These are phyloP conservation scores for Chaetothyriales sp. DNA, from an alignment of 2,329 filamentous ascomycete genomes.

Conservation along the genomic window DNA sequence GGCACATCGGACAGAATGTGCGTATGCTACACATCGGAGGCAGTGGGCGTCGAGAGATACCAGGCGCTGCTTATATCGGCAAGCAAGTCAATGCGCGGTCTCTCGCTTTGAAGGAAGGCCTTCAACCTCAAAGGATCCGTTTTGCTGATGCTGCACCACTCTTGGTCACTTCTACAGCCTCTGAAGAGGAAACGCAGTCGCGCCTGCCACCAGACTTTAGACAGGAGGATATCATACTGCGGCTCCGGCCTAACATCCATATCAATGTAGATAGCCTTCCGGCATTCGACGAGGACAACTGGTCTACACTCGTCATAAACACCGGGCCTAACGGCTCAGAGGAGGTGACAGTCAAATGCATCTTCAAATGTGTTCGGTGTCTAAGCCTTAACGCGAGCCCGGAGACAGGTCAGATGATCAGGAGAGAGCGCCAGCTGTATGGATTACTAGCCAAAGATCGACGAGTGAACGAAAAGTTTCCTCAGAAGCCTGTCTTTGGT, in stretches of 20 bases:
- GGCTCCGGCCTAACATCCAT: conserved; percentile 15
- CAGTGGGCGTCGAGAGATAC: conserved; percentile 16
- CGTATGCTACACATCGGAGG: conserved; percentile 14
- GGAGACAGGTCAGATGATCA: conserved; percentile 15
- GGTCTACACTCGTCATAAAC: conserved; percentile 13
- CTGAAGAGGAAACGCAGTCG: conserved; percentile 12
- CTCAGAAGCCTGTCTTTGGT: conserved; percentile 17
- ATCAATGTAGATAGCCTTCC: conserved; percentile 12
- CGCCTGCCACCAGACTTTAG: conserved; percentile 10
- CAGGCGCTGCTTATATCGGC: conserved; percentile 15
- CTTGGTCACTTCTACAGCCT: conserved; percentile 14
- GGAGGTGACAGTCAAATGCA: conserved; percentile 16
- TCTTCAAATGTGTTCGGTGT: conserved; percentile 15
- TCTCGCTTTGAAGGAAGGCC: conserved; percentile 11
- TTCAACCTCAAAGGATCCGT: conserved; percentile 15
- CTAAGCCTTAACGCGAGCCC: conserved; percentile 16
- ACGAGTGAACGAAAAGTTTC: conserved; percentile 16
- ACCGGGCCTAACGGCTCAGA: conserved; percentile 11
- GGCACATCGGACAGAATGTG: conserved; percentile 13
- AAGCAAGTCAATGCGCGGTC: conserved; percentile 14
- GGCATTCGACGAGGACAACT: conserved; percentile 16
- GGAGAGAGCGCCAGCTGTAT: conserved; percentile 14
- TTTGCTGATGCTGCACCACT: conserved; percentile 16
- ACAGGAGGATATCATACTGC: conserved; percentile 14
- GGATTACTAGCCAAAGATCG: conserved; percentile 14